Evolutionary conservation across 1,284 basidiomycete genomes (phyloP), one percentile per base, ranked within the genome.

Genomic region (Schizophyllum amplum): DNA sequence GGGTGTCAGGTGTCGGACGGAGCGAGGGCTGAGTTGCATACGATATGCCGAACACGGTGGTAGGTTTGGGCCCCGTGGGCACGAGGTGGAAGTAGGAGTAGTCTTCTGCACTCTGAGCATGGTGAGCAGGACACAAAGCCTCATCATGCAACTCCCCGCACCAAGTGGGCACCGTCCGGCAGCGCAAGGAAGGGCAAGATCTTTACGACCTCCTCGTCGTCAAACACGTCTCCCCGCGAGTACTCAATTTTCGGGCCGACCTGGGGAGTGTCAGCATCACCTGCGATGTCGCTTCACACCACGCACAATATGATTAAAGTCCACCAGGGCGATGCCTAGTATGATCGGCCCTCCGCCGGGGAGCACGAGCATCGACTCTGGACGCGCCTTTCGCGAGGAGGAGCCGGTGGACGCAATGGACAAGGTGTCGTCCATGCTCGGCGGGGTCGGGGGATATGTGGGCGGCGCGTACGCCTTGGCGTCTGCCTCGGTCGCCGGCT

Each of bases 141-240:
- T 55, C 57, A 53, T 21, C 25, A 48, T 48, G 25, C 55, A 27
- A n/a, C n/a, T n/a, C 63, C 27, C 48, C 46, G 68, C 76, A 94
- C 92, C 62, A 98, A 72, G 72, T 99, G 96, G 13, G 95, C 94
- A 24, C 96, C 96, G 66, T 99, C 97, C 0, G 96, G 96, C 21
- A 99, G 80, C 0, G 96, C 97, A n/a, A 99, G 80, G 73, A 99
- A 99, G 0, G 96, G 96, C 20, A 99, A 75, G 48, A 94, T 85
- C 66, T 87, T n/a, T 87, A 79, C 75, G 51, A 96, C 78, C 65
- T 91, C 90, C 60, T 92, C 87, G 66, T 96, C 86, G 27, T 90
- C 81, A 60, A 87, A 84, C 48, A 95, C 78, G 1, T 80, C 79
- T 3, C 86, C 84, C 62, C 78, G 73, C 56, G 79, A 75, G 69